A percentile compares a stretch with the other conserved stretches of the same genome.
These are phyloP conservation scores for Prunus campanulata DNA, from an alignment of 306 rosid genomes.

Conservation along the genomic window DNA sequence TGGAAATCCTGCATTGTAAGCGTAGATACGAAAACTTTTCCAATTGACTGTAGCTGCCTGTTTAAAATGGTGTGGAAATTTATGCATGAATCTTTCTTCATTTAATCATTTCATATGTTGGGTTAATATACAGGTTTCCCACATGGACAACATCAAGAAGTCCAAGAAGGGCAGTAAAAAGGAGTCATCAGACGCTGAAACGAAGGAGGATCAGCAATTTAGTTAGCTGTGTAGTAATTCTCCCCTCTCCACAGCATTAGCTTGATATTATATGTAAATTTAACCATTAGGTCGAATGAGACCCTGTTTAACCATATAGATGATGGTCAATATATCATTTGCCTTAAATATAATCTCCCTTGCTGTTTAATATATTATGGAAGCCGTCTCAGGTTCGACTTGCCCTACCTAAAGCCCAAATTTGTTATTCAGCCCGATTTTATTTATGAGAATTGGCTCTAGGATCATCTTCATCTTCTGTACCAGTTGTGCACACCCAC, in stretches of 20 bases:
- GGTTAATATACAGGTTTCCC: constrained; percentile 48
- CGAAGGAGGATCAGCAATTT: constrained; percentile 16
- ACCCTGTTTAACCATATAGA: background rate
- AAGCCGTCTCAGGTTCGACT: no score
- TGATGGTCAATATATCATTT: background rate
- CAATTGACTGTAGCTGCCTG: background rate
- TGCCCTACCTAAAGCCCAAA: background rate
- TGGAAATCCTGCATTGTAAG: constrained; percentile 91
- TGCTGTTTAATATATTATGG: background rate
- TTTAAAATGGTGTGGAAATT: background rate
- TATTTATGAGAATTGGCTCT: background rate
- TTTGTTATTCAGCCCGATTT: background rate
- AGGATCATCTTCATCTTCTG: background rate
- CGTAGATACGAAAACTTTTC: constrained; percentile 12
- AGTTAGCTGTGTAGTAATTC: background rate
- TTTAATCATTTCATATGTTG: constrained; percentile 1
- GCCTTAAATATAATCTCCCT: background rate
- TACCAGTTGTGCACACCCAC: background rate
- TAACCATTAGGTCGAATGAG: background rate
- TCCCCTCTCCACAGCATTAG: constrained; percentile 2
- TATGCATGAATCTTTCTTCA: background rate
- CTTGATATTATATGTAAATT: constrained; percentile 19
- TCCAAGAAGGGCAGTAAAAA: constrained; percentile 26
- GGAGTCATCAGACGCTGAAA: constrained; percentile 18
- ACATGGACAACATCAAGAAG: constrained; percentile 49